Base-by-base conservation (phyloP, 2,329 filamentous ascomycete species). In the Xylaria polymorpha region DNA sequence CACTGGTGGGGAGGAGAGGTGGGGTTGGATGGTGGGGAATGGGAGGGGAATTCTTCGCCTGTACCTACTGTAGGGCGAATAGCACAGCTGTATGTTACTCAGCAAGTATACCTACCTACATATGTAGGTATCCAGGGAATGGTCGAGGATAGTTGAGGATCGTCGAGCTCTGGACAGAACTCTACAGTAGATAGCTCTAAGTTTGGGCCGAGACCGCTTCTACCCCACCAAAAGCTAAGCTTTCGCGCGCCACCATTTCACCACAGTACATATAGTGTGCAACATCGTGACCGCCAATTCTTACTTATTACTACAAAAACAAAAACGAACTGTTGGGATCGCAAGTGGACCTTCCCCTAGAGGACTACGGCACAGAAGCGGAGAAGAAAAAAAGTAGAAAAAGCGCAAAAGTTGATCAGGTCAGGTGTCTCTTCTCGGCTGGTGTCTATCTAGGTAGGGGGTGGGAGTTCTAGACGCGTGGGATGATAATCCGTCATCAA, bases 221-320 rank as follows among this genome's bases (percentile, higher is more conserved):
- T 39, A 46, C 67, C 62, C 67, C 67, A 62, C 62, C 44, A 62
- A 46, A 59, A n/a, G 15, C 41, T 29, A n/a, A 56, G 41, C 57
- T 46, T 58, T 59, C 32, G 8, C 39, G 61, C 37, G 46, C 48
- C 65, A 67, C 56, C 56, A 61, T 61, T 22, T 15, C 20, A 14
- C 35, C 35, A 2, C 25, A 29, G 25, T 29, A 29, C 25, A 3
- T 43, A 29, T 43, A 15, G 18, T 32, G 29, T 43, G n/a, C n/a
- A 68, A 57, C 62, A 66, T 69, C 58, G 63, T 69, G 67, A 66
- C 63, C 63, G 58, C 63, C 43, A 59, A 66, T 53, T 63, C 41
- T 53, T 53, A 8, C 20, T 15, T 56, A 46, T 48, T 56, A 62
- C 57, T 68, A 60, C 55, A 18, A 46, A 64, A 29, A 60, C 55